Evolutionary conservation across 1,139 yeast genomes (phyloP).

Genomic region (Meyerozyma carpophila): DNA sequence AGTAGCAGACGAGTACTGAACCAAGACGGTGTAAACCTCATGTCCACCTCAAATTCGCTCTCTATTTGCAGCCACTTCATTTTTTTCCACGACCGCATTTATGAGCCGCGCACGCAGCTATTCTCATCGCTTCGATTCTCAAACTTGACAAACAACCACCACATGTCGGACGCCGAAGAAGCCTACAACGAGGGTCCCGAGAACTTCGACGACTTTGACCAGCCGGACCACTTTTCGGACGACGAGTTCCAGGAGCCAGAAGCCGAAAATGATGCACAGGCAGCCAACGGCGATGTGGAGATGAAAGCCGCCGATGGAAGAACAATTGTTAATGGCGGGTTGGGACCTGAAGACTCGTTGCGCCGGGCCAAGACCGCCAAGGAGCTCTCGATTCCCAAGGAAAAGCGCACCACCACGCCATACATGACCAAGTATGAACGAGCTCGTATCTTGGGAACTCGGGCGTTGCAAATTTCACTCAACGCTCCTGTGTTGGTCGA

Average conservation of each 20-base stretch:
- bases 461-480: constrained; percentile 94
- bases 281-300: constrained; percentile 29
- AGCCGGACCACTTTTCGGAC: constrained; percentile 71
- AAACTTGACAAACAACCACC: background rate
- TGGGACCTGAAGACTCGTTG: constrained; percentile 49
- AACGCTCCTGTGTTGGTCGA: constrained; percentile 98
- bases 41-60: no score
- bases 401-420: constrained; percentile 89
- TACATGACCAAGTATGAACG: constrained; percentile 98
- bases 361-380: constrained; percentile 48
- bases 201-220: constrained; percentile 77
- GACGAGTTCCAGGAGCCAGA: constrained; percentile 47
- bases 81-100: no score
- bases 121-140: background rate
- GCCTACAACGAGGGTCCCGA: constrained; percentile 77
- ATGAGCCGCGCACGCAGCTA: background rate
- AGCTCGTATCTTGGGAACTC: constrained; percentile 92
- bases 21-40: no score
- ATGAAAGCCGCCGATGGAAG: constrained; percentile 71
- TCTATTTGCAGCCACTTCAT: no score
- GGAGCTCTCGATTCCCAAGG: constrained; percentile 86
- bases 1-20: no score
- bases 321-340: constrained; percentile 63
- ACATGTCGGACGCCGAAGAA: constrained; percentile 48
- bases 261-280: constrained; percentile 12